phyloP scores from a whole-genome alignment of 345 rosid species.

The Toxicodendron radicans region DNA sequence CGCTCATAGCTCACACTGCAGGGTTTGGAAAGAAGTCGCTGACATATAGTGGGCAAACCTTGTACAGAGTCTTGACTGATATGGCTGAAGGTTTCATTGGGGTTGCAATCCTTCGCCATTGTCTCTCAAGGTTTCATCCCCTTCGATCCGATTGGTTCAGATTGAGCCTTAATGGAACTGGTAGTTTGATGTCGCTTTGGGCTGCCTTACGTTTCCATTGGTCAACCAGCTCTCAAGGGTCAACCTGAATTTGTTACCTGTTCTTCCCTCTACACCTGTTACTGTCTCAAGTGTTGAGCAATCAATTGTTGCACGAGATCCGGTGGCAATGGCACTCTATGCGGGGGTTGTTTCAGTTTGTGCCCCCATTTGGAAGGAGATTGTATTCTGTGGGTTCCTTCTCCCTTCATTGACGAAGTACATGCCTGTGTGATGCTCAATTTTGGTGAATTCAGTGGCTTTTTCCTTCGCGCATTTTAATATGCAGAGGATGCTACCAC shows the following conservation, averaged over 20 bases:
- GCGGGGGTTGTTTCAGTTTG: constrained; percentile 51
- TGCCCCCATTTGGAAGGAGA: constrained; percentile 59
- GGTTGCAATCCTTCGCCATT: constrained; percentile 41
- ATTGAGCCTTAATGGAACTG: constrained; percentile 45
- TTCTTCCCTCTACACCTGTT: constrained; percentile 46
- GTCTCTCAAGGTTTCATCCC: constrained; percentile 47
- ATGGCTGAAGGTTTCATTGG: constrained; percentile 53
- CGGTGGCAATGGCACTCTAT: constrained; percentile 54
- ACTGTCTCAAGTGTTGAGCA: constrained; percentile 54
- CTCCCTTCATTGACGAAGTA: constrained; percentile 54
- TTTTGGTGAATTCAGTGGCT: constrained; percentile 47
- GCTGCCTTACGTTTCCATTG: constrained; percentile 52
- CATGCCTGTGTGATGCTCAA: constrained; percentile 52
- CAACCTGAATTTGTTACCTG: constrained; percentile 47
- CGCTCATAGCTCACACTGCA: constrained; percentile 38
- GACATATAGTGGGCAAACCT: constrained; percentile 47
- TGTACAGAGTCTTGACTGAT: constrained; percentile 53
- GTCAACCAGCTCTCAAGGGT: constrained; percentile 50
- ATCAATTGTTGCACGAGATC: constrained; percentile 48
- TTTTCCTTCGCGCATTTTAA: constrained; percentile 55
- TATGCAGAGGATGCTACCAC: constrained; percentile 55
- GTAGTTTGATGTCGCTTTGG: constrained; percentile 48
- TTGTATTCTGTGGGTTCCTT: constrained; percentile 51
- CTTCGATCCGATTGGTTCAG: constrained; percentile 48
- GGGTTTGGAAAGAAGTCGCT: constrained; percentile 53